Evolutionary conservation across 495 filamentous ascomycete genomes (phyloP).

Genomic region (Hypoxylon trugodes): DNA sequence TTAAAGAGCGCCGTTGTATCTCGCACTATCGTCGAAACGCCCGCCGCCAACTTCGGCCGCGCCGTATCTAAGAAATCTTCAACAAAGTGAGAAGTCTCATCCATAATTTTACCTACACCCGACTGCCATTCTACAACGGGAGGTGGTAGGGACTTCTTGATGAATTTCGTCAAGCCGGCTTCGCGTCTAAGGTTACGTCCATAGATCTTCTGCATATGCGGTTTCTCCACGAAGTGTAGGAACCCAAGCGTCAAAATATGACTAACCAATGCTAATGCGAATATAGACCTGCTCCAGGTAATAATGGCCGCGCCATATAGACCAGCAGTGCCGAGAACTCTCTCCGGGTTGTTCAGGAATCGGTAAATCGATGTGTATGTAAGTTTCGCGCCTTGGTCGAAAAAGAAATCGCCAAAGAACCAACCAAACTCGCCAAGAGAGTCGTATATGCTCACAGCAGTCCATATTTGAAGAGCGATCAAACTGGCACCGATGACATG

Average conservation of each 20-base stretch:
- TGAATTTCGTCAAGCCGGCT: slow-evolving; percentile 88
- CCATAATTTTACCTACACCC: slow-evolving; percentile 86
- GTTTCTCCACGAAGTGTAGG: slow-evolving; percentile 92
- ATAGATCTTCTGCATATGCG: slow-evolving; percentile 99
- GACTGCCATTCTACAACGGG: slow-evolving; percentile 75
- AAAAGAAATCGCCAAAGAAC: slow-evolving; percentile 99
- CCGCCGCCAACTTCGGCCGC: slow-evolving; percentile 85
- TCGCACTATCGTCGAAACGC: slow-evolving; percentile 84
- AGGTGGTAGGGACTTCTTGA: slow-evolving; percentile 88
- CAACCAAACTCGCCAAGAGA: slow-evolving; percentile 98
- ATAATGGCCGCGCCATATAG: slow-evolving; percentile 95
- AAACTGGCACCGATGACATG: slow-evolving; percentile 85
- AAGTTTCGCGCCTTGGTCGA: slow-evolving; percentile 84
- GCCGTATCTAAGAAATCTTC: slow-evolving; percentile 91
- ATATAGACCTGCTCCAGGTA: slow-evolving; percentile 83
- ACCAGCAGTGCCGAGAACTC: slow-evolving; percentile 92
- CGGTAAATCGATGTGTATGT: slow-evolving; percentile 98
- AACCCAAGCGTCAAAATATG: slow-evolving; percentile 86
- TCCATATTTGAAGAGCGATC: slow-evolving; percentile 91
- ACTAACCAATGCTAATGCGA: slow-evolving; percentile 82
- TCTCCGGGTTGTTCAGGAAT: slow-evolving; percentile 96
- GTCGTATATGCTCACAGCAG: slow-evolving; percentile 90
- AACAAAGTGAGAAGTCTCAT: slow-evolving; percentile 83
- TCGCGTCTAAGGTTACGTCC: slow-evolving; percentile 82
- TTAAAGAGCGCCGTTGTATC: slow-evolving; percentile 90